Base-by-base conservation (phyloP, 345 rosid species). In the Populus simonii region DNA sequence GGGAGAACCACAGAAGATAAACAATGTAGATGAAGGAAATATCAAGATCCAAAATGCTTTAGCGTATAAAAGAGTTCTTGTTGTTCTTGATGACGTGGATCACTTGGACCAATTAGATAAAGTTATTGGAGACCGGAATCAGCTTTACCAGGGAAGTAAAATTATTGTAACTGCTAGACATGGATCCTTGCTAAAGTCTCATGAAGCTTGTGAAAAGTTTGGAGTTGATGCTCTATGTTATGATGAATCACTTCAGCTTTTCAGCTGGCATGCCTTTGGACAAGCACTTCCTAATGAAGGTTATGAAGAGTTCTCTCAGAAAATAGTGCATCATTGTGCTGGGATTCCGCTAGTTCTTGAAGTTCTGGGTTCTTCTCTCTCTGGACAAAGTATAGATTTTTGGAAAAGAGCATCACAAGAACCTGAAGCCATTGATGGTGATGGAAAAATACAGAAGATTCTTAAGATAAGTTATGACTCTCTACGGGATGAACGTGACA, bases 341-440 rank as follows among this genome's bases (percentile, higher is more conserved):
- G 70, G 70, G 22, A 36, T 35, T 67, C 70, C 70, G 0, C 16
- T 67, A 0, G 70, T 10, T 12, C 70, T 67, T 29, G 10, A 67
- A 67, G 70, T 67, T 33, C n/a, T 67, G 41, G 70, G 43, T 67
- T 67, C 41, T 13, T 67, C 70, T 6, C 70, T 67, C 16, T 31
- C 10, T 18, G 70, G 70, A 3, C 43, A 63, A 74, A 63, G 41
- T 41, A 11, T 47, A 66, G 8, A 20, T 59, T 45, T 23, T 3
- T 83, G 85, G 85, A 69, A 73, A 65, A 70, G 76, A 62, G 83
- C 81, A 65, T 43, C 80, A 8, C 61, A 80, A 22, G 74, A 78
- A 4, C 47, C 66, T 27, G 77, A 74, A 74, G 66, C 33, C 25
- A 45, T 74, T 63, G 77, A 47, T 47, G 51, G 61, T 63, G 77